Evolutionary conservation across 106 monocot genomes (phyloP).

Genomic region (Platanthera guangdongensis): DNA sequence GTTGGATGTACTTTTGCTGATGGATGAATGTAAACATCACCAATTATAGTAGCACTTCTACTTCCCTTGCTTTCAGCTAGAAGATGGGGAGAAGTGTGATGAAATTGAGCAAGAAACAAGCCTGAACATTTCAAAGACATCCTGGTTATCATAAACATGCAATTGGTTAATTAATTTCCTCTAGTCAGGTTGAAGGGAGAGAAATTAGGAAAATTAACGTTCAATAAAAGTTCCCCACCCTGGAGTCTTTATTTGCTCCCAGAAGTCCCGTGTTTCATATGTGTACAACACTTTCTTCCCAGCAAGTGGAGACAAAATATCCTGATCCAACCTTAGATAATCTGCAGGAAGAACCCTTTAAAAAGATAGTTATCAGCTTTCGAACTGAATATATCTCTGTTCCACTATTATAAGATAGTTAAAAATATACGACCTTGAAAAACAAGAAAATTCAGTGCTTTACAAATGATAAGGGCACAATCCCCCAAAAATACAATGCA

Average conservation of each 20-base stretch:
- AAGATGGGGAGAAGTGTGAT: slow-evolving; percentile 66
- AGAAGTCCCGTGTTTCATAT: slow-evolving; percentile 83
- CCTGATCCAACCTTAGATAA: slow-evolving; percentile 93
- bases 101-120: slow-evolving; percentile 79
- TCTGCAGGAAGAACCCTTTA: slow-evolving; percentile 77
- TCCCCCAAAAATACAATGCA: neutral
- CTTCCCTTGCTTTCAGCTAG: slow-evolving; percentile 48
- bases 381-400: neutral
- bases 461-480: neutral
- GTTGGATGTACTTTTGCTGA: slow-evolving; percentile 96
- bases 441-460: neutral
- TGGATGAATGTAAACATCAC: slow-evolving; percentile 96
- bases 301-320: slow-evolving; percentile 94
- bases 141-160: slow-evolving; percentile 27
- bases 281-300: slow-evolving; percentile 90
- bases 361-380: slow-evolving; percentile 20
- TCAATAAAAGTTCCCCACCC: slow-evolving; percentile 35
- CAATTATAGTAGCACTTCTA: slow-evolving; percentile 52
- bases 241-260: slow-evolving; percentile 98
- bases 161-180: neutral
- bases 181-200: neutral
- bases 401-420: slow-evolving; percentile 3
- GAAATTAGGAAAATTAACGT: neutral
- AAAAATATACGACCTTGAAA: neutral
- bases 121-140: slow-evolving; percentile 92